Evolutionary conservation across 495 filamentous ascomycete genomes (phyloP), one percentile per base, ranked within the genome.

Genomic region (Hypoxylon lienhwacheense): DNA sequence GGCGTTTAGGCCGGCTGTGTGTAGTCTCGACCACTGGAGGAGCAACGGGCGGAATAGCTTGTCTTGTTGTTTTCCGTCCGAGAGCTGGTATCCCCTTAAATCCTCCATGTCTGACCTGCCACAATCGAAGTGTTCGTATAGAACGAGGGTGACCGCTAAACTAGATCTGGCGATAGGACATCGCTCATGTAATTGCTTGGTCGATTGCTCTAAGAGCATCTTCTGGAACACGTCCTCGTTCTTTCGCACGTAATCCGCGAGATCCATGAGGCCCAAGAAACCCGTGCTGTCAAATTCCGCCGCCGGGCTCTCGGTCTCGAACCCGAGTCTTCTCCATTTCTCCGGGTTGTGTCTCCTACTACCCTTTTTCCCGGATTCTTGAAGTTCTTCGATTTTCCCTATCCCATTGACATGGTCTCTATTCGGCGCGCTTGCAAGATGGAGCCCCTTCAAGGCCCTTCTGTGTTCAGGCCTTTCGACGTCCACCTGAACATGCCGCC

Each of bases 121-220:
- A 22, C 96, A 87, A 52, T 95, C 89, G 55, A 99, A 99, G 73
- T 96, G 91, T 53, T 97, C 90, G 68, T 93, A 96, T 10, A 99
- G 72, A 10, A 95, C 88, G 20, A 82, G 78, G 2, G 92, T 97
- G 17, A 96, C 85, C 0, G 91, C 87, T 53, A 99, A 73, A 47
- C 90, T 96, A 6, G 90, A 88, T 56, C 88, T 79, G 4, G 95
- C 89, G 55, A 99, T 80, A 1, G 95, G 93, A 73, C 92, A 97
- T 42, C 92, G 79, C 56, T 90, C 83, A 43, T 82, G 74, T 6
- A 79, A 45, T 4, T 86, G 79, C 64, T 84, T 83, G 8, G 85
- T 83, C 4, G 89, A 88, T 69, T 99, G 91, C 69, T 99, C 93
- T 17, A 96, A 73, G 26, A 99, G 77, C 56, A 91, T 72, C 70